Evolutionary conservation across 2,329 filamentous ascomycete genomes (phyloP).

Genomic region (Cladosporium velox): DNA sequence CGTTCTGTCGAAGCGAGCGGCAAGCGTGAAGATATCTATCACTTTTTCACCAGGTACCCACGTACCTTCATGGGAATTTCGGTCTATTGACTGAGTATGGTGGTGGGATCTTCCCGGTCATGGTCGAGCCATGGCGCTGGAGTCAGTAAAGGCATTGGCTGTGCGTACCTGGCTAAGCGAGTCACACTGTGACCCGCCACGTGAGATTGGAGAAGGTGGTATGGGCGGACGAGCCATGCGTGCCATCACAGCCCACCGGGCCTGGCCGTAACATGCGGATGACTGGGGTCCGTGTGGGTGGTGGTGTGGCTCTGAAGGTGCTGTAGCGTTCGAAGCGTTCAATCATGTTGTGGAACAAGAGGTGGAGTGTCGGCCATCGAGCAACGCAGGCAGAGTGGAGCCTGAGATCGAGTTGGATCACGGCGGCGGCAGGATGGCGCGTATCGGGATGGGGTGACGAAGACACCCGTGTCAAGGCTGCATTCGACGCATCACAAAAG

Average conservation of each 20-base stretch:
- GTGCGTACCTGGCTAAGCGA: not conserved
- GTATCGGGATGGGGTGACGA: not conserved
- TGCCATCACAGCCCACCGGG: not conserved
- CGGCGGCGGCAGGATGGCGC: slow-evolving; percentile 5
- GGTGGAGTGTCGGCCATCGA: not conserved
- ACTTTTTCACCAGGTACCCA: slow-evolving; percentile 11
- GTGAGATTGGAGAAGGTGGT: not conserved
- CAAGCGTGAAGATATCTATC: slow-evolving; percentile 15
- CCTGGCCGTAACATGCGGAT: not conserved
- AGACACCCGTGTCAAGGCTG: not conserved
- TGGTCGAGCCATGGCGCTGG: slow-evolving; percentile 3
- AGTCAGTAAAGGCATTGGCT: not conserved
- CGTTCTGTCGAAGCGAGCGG: slow-evolving; percentile 13
- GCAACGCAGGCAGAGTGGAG: not conserved
- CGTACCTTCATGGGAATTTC: not conserved
- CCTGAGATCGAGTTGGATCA: not conserved
- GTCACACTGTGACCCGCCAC: slow-evolving; percentile 5
- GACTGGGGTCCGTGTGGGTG: not conserved
- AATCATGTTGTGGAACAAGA: not conserved
- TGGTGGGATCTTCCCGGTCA: slow-evolving; percentile 3
- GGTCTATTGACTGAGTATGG: not conserved
- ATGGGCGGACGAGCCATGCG: not conserved
- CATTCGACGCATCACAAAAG: slow-evolving; percentile 1
- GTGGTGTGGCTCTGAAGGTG: not conserved
- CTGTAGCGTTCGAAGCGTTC: not conserved